Base-by-base conservation (phyloP, 2,329 filamentous ascomycete genomes). In the Exophiala sp. region DNA sequence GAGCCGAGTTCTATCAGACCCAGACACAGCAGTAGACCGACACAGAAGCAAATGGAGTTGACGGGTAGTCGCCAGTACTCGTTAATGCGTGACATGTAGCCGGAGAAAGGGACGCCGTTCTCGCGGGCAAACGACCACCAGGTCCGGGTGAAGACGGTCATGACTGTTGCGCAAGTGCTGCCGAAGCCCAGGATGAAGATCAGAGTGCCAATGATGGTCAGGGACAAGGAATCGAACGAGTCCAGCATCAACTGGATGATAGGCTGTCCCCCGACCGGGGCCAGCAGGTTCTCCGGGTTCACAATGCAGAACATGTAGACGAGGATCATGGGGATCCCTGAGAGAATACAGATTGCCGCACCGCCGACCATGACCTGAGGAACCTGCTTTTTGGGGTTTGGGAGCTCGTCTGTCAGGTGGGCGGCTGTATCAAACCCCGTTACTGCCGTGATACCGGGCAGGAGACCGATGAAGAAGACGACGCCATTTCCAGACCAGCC, bases 401-500 rank as follows among this genome's bases (percentile, higher is more conserved):
- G 18, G n/a, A 58, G 8, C 22, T 58, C 56, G 4, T 58, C 56
- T 16, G 48, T 41, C 14, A 58, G 10, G 37, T 58, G 56, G 1
- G 56, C 40, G 5, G 48, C 56, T 16, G 16, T 21, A 35, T 58
- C 56, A 23, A 56, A 48, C 3, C 19, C 50, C 13, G 8, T 41
- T 18, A 58, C 11, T 1, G 32, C 14, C 0, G 38, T 13, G 8
- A 23, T 3, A 2, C 29, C 52, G 1, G 52, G 54, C 7, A 57
- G 18, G 3, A 57, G 3, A 13, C n/a, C 44, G 1, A 57, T 40
- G 14, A 48, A 55, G 39, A 53, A 63, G 1, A 60, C 48, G 1
- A 51, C 39, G 0, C 60, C 60, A 21, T 62, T 51, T 2, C 39
- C 42, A 1, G 18, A n/a, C 63, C 64, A 66, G 7, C 64, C 64